These are phyloP conservation scores for Xylaria cubensis DNA, from an alignment of 495 filamentous ascomycete species.

Conservation along the genomic window DNA sequence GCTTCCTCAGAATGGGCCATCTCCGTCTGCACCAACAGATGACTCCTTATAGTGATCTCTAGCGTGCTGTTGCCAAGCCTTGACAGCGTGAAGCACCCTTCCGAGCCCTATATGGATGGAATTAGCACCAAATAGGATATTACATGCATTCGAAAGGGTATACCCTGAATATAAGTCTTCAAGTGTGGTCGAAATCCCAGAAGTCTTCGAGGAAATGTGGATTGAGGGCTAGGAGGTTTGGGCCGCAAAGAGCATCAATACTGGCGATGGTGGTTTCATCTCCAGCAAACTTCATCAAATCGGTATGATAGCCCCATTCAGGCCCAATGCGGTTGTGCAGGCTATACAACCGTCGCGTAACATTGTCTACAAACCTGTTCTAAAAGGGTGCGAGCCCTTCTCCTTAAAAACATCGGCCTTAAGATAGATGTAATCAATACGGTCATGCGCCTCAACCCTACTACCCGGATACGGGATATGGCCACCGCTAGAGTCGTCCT, in stretches of 20 bases:
- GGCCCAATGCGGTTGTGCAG: conserved; percentile 25
- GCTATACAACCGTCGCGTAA: conserved; percentile 30
- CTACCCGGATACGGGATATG: conserved; percentile 34
- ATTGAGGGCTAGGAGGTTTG: conserved; percentile 35
- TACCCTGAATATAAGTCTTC: conserved; percentile 40
- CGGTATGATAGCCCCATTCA: conserved; percentile 31
- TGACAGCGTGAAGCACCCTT: conserved; percentile 35
- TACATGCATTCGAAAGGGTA: background rate
- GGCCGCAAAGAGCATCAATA: conserved; percentile 41
- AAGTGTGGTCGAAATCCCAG: conserved; percentile 42
- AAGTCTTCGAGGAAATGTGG: conserved; percentile 39
- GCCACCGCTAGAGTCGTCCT: conserved; percentile 37
- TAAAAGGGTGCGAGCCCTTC: conserved; percentile 34
- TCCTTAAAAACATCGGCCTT: conserved; percentile 33
- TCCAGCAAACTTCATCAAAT: conserved; percentile 38
- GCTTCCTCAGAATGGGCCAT: conserved; percentile 43
- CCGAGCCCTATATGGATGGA: conserved; percentile 25
- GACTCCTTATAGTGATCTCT: conserved; percentile 34
- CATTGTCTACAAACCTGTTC: conserved; percentile 30
- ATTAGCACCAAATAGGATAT: conserved; percentile 8
- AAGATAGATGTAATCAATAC: conserved; percentile 39
- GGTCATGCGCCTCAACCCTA: conserved; percentile 32
- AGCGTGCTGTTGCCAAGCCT: conserved; percentile 39
- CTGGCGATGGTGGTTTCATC: conserved; percentile 36
- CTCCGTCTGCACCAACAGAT: conserved; percentile 31